A percentile compares a stretch with the other conserved stretches of the same genome.
These are phyloP conservation scores for Mrakia frigida DNA, from an alignment of 768 basidiomycete genomes.

Conservation along the genomic window DNA sequence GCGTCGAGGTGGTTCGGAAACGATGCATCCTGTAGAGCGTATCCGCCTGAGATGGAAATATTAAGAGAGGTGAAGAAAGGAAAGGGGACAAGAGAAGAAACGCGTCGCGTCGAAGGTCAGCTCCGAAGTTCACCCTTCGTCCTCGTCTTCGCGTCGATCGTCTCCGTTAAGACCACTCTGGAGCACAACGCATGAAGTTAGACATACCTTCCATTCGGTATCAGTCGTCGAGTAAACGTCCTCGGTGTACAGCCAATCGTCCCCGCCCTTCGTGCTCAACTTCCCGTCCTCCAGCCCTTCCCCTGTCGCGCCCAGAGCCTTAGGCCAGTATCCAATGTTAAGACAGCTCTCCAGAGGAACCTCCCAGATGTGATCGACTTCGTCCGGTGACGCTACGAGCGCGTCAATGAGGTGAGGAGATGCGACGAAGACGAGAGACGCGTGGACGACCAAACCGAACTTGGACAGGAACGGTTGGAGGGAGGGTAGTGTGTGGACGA, in stretches of 20 bases:
- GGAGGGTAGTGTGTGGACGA: constrained; percentile 19
- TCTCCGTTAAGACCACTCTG: neutral
- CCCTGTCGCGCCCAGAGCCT: neutral
- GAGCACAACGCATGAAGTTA: neutral
- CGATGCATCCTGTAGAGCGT: constrained; percentile 30
- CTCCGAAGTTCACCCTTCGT: neutral
- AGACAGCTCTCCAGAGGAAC: constrained; percentile 19
- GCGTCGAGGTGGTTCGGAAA: constrained; percentile 26
- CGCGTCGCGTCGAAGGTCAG: no score
- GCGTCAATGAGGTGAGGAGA: constrained; percentile 11
- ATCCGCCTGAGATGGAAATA: neutral
- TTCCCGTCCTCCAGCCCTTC: neutral
- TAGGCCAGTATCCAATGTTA: constrained; percentile 4
- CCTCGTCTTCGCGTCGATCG: neutral
- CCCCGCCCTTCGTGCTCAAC: constrained; percentile 26
- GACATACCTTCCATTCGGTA: constrained; percentile 22
- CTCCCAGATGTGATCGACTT: constrained; percentile 28
- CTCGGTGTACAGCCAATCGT: constrained; percentile 30
- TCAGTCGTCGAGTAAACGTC: constrained; percentile 20
- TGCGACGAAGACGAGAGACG: constrained; percentile 29
- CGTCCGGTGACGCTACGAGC: constrained; percentile 18
- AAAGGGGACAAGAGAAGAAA: neutral
- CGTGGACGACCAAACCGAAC: constrained; percentile 30
- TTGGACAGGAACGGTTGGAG: constrained; percentile 28
- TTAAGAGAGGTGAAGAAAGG: neutral